Evolutionary conservation across 768 basidiomycete species (phyloP).

Genomic region (Tylopilus rubrobrunneus): DNA sequence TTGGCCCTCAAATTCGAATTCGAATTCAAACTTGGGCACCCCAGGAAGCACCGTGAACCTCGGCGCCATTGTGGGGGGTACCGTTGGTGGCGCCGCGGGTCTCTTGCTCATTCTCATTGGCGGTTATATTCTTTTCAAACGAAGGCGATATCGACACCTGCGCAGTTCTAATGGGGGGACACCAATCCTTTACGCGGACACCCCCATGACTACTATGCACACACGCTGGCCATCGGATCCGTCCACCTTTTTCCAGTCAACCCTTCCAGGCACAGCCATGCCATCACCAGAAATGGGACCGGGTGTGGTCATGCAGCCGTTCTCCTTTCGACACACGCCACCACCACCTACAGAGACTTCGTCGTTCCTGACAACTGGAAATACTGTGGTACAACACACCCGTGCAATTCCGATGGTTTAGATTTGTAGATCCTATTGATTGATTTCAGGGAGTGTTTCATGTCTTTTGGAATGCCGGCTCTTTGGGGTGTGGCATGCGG

Average conservation of each 20-base stretch:
- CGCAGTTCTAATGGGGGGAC: background rate
- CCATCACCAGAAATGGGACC: background rate
- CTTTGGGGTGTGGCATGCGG: background rate
- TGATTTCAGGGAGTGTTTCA: background rate
- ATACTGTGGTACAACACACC: background rate
- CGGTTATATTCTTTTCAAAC: conserved; percentile 16
- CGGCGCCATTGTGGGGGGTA: conserved; percentile 22
- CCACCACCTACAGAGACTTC: conserved; percentile 10
- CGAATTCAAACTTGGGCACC: conserved; percentile 1
- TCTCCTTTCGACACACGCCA: conserved; percentile 1
- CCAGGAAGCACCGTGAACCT: conserved; percentile 6
- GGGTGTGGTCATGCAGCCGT: background rate
- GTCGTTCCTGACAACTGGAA: conserved; percentile 8
- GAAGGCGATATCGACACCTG: background rate
- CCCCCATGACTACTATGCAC: background rate
- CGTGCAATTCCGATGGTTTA: conserved; percentile 23
- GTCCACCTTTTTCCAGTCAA: conserved; percentile 1
- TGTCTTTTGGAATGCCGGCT: background rate
- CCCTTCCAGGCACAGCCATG: background rate
- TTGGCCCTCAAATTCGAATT: conserved; percentile 1
- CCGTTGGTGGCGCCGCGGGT: conserved; percentile 13
- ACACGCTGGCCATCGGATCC: conserved; percentile 9
- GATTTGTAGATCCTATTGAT: background rate
- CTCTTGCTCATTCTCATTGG: conserved; percentile 18
- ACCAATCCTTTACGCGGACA: background rate